Evolutionary conservation across 345 rosid species (phyloP), one percentile per base, ranked within the genome.

Genomic region (Kernera saxatilis): DNA sequence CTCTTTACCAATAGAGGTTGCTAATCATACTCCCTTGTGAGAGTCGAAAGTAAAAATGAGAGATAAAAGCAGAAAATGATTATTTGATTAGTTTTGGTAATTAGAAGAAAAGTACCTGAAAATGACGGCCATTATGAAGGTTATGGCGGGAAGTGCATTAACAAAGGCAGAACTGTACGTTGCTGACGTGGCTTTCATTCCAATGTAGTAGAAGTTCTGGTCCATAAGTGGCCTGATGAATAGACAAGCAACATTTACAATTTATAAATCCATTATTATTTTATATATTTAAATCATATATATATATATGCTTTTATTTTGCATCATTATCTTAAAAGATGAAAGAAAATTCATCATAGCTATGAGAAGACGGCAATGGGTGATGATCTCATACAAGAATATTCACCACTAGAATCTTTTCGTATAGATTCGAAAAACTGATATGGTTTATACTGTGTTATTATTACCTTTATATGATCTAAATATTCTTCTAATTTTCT

Each of bases 171-270:
- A 84, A 59, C 90, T 75, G 70, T 86, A 91, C 29, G 98, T 94
- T 44, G 99, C 97, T 0, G 95, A 82, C 17, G 99, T 91, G 80
- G 78, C 75, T 78, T 91, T 84, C 97, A 93, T 81, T 36, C 99
- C 99, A 59, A 86, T 32, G 71, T 81, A 87, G 75, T 86, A 93
- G 22, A 91, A 44, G 69, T 93, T 93, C 80, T 91, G 97, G 71
- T 91, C 99, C 69, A 93, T 69, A 66, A 93, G 90, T 14, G 98
- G 97, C 82, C 99, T 94, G 84, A 36, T 94, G 84, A 36, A 12
- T 68, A 43, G 56, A 68, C 74, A 60, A 43, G 36, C 64, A 69
- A 22, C 57, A 68, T 25, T 25, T 27, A 13, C 27, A 35, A 52
- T 54, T 59, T 33, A 6, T 73, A 19, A 36, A 6, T 55, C 35